Percentiles rank a stretch among this genome's conserved stretches.
Evolutionary conservation across 2,329 filamentous ascomycete genomes (phyloP).

Genomic region (Alternaria brassicae): DNA sequence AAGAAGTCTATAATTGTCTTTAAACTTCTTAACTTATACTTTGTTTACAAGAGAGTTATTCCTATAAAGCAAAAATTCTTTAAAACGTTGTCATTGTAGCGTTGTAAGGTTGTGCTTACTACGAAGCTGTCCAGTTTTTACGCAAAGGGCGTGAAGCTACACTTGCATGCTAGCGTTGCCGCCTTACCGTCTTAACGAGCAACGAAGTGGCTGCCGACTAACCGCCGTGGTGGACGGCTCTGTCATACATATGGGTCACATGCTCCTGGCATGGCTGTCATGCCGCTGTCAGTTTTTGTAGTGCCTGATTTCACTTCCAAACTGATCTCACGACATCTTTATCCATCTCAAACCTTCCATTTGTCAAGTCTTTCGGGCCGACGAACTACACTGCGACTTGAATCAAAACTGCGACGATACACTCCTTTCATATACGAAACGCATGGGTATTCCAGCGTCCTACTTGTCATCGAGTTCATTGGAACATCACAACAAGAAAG

Average conservation of each 20-base stretch:
- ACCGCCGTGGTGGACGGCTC: not conserved
- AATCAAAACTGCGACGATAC: not conserved
- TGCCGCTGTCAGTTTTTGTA: not conserved
- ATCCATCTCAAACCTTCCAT: not conserved
- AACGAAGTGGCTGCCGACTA: conserved; percentile 6
- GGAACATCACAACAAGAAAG: not conserved
- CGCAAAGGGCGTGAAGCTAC: too few relatives aligned
- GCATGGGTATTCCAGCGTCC: not conserved
- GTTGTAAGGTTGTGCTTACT: too few relatives aligned
- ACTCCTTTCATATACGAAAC: not conserved
- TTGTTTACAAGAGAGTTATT: too few relatives aligned
- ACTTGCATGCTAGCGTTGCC: conserved; percentile 10
- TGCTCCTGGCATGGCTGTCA: conserved; percentile 4
- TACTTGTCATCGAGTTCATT: not conserved
- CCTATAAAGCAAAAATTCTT: too few relatives aligned
- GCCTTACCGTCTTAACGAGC: conserved; percentile 14
- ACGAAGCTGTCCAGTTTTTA: too few relatives aligned
- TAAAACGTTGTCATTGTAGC: too few relatives aligned
- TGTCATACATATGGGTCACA: conserved; percentile 5
- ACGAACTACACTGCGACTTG: too few relatives aligned
- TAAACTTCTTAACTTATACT: too few relatives aligned
- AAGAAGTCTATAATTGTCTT: too few relatives aligned
- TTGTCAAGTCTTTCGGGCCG: not conserved
- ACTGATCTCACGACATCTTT: not conserved
- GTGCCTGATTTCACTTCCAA: not conserved